A percentile compares a stretch with the other conserved stretches of the same genome.
phyloP scores from a whole-genome alignment of 2,329 filamentous ascomycete species.

The Zopfia rhizophila region DNA sequence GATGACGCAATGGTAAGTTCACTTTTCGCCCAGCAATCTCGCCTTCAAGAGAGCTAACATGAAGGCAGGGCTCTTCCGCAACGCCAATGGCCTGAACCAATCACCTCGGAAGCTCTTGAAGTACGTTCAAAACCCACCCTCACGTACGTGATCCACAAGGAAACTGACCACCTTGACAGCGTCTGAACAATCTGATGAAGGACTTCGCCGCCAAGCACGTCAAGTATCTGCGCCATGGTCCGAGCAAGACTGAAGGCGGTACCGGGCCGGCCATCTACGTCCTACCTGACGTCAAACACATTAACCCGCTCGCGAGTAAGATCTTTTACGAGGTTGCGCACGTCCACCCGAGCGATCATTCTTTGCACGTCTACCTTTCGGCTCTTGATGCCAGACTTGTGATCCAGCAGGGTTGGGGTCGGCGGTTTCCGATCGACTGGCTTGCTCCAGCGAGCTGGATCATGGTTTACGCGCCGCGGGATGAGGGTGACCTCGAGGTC shows the following conservation, averaged over 20 bases:
- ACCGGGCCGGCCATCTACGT: slow-evolving; percentile 46
- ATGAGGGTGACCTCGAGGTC: slow-evolving; percentile 73
- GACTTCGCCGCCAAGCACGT: slow-evolving; percentile 32
- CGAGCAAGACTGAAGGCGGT: slow-evolving; percentile 44
- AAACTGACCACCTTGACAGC: neutral
- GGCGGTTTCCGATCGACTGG: slow-evolving; percentile 63
- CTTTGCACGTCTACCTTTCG: slow-evolving; percentile 81
- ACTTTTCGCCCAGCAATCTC: neutral
- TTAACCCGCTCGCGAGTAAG: slow-evolving; percentile 40
- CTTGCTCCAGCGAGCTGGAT: slow-evolving; percentile 44
- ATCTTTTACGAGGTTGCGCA: slow-evolving; percentile 60
- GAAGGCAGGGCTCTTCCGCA: slow-evolving; percentile 38
- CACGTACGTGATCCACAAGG: no score
- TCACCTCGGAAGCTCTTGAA: slow-evolving; percentile 30
- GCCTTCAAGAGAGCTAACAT: neutral
- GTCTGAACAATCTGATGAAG: slow-evolving; percentile 35
- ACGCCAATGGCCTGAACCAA: slow-evolving; percentile 34
- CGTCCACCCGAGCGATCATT: slow-evolving; percentile 79
- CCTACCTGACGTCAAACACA: slow-evolving; percentile 32
- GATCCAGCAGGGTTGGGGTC: slow-evolving; percentile 79
- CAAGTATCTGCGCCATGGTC: slow-evolving; percentile 31
- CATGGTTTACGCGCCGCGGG: slow-evolving; percentile 83
- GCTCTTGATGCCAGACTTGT: slow-evolving; percentile 78
- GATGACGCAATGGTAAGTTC: slow-evolving; percentile 32
- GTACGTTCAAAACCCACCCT: slow-evolving; percentile 1